Percentiles rank a stretch among this genome's conserved stretches.
These are phyloP conservation scores for Suillus plorans DNA, from an alignment of 768 basidiomycete genomes.

Conservation along the genomic window DNA sequence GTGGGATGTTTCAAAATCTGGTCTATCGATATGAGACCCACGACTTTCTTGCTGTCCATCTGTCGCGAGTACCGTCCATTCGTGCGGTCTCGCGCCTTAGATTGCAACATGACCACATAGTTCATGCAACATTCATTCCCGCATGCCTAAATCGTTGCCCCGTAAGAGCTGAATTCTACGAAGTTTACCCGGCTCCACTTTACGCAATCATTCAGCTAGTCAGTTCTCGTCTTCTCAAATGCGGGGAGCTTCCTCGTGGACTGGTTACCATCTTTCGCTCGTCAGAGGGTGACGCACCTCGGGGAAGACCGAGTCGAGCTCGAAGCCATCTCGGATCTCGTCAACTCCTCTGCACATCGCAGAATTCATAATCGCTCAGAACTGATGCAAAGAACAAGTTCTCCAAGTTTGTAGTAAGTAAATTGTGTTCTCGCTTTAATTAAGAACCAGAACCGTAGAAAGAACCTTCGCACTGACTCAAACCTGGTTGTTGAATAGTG, in stretches of 20 bases:
- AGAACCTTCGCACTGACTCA: no score
- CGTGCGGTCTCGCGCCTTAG: neutral
- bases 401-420: neutral
- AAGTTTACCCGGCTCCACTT: neutral
- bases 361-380: neutral
- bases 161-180: neutral
- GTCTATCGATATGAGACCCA: neutral
- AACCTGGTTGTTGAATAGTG: neutral
- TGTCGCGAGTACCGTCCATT: neutral
- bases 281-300: neutral
- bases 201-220: neutral
- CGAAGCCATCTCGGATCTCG: neutral
- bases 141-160: neutral
- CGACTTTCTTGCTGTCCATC: neutral
- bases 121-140: neutral
- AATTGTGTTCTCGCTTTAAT: neutral
- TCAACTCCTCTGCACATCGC: neutral
- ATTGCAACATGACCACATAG: neutral
- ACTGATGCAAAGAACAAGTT: neutral
- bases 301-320: neutral
- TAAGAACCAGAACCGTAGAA: neutral
- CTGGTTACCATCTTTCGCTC: neutral
- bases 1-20: neutral
- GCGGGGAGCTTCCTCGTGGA: neutral
- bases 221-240: neutral